Evolutionary conservation across 176 grass and related monocot genomes (phyloP).

Genomic region (Eragrostis curvula): DNA sequence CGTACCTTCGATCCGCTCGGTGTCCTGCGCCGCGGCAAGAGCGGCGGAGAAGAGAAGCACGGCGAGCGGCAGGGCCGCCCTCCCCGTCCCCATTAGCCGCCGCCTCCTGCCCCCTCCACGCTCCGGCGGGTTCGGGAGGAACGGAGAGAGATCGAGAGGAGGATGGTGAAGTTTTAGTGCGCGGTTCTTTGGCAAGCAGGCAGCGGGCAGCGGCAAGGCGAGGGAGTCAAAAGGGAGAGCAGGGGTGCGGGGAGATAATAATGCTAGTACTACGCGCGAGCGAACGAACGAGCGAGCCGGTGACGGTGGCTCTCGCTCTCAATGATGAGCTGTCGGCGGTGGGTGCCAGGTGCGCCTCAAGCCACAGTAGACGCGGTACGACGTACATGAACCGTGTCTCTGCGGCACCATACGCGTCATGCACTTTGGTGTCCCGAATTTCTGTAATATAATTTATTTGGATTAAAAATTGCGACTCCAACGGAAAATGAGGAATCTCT

Average conservation of each 20-base stretch:
- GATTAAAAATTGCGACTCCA: neutral
- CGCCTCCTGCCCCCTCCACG: neutral
- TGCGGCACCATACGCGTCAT: neutral
- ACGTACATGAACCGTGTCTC: neutral
- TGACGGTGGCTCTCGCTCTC: conserved; percentile 18
- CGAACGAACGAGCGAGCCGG: neutral
- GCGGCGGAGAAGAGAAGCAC: conserved; percentile 33
- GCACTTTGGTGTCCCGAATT: neutral
- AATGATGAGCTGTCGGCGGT: conserved; percentile 43
- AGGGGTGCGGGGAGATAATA: neutral
- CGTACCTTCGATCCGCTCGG: conserved; percentile 68
- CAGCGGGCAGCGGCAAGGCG: neutral
- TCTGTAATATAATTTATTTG: neutral
- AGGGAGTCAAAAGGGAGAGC: neutral
- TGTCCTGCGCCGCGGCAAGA: conserved; percentile 39
- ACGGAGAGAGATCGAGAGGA: neutral
- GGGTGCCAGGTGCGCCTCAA: conserved; percentile 18
- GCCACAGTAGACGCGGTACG: too few relatives aligned
- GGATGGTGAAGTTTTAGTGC: neutral
- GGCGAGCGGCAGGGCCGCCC: conserved; percentile 34
- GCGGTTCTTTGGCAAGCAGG: neutral
- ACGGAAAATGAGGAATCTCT: neutral
- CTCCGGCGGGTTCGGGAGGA: neutral
- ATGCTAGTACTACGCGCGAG: neutral
- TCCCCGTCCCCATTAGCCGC: conserved; percentile 21